A percentile compares a stretch with the other conserved stretches of the same genome.
phyloP scores from a whole-genome alignment of 2,329 filamentous ascomycete species.

The Drechmeria coniospora region DNA sequence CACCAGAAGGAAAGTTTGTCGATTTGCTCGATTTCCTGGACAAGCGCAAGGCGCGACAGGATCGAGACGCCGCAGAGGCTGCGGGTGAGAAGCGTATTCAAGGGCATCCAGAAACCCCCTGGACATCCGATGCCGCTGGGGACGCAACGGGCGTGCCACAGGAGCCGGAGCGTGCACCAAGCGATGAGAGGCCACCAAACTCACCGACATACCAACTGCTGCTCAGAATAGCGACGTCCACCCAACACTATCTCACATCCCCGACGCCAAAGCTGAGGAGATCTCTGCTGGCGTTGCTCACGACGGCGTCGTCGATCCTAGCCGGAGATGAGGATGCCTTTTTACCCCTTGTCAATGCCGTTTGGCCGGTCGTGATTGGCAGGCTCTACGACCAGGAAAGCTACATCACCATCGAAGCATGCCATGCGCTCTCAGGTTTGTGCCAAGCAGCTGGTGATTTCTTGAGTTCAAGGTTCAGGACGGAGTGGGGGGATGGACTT shows the following conservation, averaged over 20 bases:
- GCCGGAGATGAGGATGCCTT: conserved; percentile 68
- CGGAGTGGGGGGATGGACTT: conserved; percentile 50
- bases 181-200: conserved; percentile 43
- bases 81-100: conserved; percentile 11
- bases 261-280: conserved; percentile 64
- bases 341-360: conserved; percentile 72
- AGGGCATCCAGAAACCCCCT: conserved; percentile 19
- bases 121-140: conserved; percentile 18
- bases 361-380: conserved; percentile 74
- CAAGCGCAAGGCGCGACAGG: conserved; percentile 28
- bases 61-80: conserved; percentile 21
- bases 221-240: conserved; percentile 64
- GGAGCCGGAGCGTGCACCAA: conserved; percentile 17
- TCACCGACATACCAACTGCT: conserved; percentile 72
- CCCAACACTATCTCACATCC: conserved; percentile 81
- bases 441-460: conserved; percentile 68
- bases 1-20: conserved; percentile 19
- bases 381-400: conserved; percentile 51
- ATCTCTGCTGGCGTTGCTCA: conserved; percentile 62
- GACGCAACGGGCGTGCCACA: conserved; percentile 20
- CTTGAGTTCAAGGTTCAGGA: conserved; percentile 57
- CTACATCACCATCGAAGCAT: conserved; percentile 55
- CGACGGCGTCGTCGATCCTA: conserved; percentile 56
- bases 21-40: conserved; percentile 43
- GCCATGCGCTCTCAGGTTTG: conserved; percentile 51